A percentile compares a stretch with the other conserved stretches of the same genome.
Evolutionary conservation across 2,329 filamentous ascomycete species (phyloP).

Genomic region (Ascochyta lentis): DNA sequence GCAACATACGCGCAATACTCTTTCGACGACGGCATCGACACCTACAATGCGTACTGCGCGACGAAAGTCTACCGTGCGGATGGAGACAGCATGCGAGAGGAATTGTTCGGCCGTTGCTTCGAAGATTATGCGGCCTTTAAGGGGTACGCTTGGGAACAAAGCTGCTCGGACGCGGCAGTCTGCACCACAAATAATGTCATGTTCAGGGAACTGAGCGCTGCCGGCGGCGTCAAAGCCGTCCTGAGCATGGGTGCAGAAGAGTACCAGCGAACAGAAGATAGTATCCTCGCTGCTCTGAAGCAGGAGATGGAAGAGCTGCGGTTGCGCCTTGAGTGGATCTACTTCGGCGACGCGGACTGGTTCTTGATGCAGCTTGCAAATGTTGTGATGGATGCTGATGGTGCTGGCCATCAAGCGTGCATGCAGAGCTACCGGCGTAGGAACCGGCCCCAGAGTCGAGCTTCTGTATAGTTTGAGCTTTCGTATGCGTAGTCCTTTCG

Average conservation of each 20-base stretch:
- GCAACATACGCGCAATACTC: constrained; percentile 2
- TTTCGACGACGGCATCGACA: constrained; percentile 1
- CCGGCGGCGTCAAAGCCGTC: not conserved
- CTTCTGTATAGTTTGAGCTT: not conserved
- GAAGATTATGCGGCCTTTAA: not conserved
- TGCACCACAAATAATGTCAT: constrained; percentile 3
- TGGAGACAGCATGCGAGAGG: not conserved
- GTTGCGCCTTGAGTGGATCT: not conserved
- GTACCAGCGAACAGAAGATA: not conserved
- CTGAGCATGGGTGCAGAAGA: not conserved
- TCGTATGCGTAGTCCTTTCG: not conserved
- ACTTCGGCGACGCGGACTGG: not conserved
- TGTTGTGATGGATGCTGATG: not conserved
- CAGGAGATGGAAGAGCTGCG: not conserved
- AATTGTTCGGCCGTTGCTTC: not conserved
- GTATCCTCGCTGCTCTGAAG: not conserved
- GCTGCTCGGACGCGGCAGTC: not conserved
- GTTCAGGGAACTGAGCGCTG: not conserved
- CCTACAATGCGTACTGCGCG: not conserved
- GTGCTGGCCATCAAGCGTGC: not conserved
- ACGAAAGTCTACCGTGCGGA: not conserved
- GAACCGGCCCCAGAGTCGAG: not conserved
- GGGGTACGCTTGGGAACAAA: not conserved
- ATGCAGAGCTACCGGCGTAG: not conserved
- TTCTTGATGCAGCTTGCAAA: not conserved